Evolutionary conservation across 2,329 filamentous ascomycete species (phyloP).

Genomic region (Fusarium algeriense): DNA sequence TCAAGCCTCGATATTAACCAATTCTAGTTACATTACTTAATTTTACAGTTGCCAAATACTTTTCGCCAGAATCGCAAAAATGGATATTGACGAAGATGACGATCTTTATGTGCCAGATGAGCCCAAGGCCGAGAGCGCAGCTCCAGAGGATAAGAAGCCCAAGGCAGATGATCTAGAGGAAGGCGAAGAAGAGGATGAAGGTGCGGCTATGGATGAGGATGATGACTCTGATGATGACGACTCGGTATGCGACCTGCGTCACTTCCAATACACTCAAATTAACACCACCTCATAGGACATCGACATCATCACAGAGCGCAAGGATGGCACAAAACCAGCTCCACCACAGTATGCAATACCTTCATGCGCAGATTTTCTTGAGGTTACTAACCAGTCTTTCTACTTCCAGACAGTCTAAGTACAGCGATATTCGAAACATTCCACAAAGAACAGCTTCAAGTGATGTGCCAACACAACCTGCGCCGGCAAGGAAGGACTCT

Average conservation of each 20-base stretch:
- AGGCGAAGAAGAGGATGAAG: slow-evolving; percentile 73
- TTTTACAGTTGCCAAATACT: background rate
- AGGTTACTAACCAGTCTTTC: slow-evolving; percentile 18
- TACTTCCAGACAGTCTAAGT: slow-evolving; percentile 65
- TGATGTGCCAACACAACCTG: slow-evolving; percentile 61
- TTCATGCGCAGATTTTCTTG: background rate
- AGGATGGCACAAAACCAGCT: slow-evolving; percentile 71
- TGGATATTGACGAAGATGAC: slow-evolving; percentile 77
- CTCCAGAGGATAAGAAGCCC: slow-evolving; percentile 47
- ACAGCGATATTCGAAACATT: slow-evolving; percentile 75
- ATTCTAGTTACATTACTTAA: background rate
- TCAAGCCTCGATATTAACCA: background rate
- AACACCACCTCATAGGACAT: slow-evolving; percentile 63
- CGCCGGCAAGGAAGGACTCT: slow-evolving; percentile 61
- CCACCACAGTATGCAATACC: slow-evolving; percentile 65
- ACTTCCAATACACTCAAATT: background rate
- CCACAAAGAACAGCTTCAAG: slow-evolving; percentile 69
- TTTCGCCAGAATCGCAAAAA: slow-evolving; percentile 50
- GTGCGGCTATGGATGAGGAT: slow-evolving; percentile 68
- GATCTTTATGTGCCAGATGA: slow-evolving; percentile 75
- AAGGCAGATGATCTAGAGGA: slow-evolving; percentile 70
- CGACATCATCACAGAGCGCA: slow-evolving; percentile 76
- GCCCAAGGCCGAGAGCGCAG: slow-evolving; percentile 54
- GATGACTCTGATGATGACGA: slow-evolving; percentile 62
- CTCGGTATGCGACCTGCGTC: slow-evolving; percentile 41